Base-by-base conservation (phyloP, 1,139 yeast genomes). In the Eremothecium coryli region DNA sequence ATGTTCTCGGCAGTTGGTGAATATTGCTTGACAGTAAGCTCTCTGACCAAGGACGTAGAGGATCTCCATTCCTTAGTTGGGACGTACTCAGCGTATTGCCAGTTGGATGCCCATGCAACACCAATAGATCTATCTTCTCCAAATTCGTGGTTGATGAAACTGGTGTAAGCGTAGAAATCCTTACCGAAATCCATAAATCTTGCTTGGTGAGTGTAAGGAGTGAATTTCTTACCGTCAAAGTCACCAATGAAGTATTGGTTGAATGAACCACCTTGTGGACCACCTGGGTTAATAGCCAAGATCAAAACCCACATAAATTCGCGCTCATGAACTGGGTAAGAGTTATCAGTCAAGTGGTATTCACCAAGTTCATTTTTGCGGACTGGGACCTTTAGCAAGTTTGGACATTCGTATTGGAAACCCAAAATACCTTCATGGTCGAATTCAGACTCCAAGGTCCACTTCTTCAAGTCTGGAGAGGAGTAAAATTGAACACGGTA, bases 81-180 rank as follows among this genome's bases (percentile, higher is more conserved):
- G 12, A 52, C 61, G 14, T 39, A 40, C 16, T 48, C 45, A 13
- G 53, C 46, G 39, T 62, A 62, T 40, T 61, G 64, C 66, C 66
- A 62, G 43, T 60, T 61, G 23, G 63, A 57, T 21, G 63, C 60
- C 66, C 66, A 62, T 4, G 62, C 65, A 25, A 61, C 37, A n/a
- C 60, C 62, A 6, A 57, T 11, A 1, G 43, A 49, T 11, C 44
- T 52, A 4, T 39, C 35, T 9, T 41, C 45, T n/a, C n/a, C n/a
- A 22, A 41, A 37, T 5, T 39, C 48, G 4, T 45, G 40, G 29
- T 49, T 52, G 37, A 46, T 42, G 34, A 58, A 58, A 5, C 57
- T 46, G 42, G 61, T 64, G 35, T 57, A 37, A 5, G 65, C 65
- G 35, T 61, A 60, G 37, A 44, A 57, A 40, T 61, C 65, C 42